A percentile compares a stretch with the other conserved stretches of the same genome.
These are phyloP conservation scores for Omphalotus olearius DNA, from an alignment of 1,284 basidiomycete species.

Conservation along the genomic window DNA sequence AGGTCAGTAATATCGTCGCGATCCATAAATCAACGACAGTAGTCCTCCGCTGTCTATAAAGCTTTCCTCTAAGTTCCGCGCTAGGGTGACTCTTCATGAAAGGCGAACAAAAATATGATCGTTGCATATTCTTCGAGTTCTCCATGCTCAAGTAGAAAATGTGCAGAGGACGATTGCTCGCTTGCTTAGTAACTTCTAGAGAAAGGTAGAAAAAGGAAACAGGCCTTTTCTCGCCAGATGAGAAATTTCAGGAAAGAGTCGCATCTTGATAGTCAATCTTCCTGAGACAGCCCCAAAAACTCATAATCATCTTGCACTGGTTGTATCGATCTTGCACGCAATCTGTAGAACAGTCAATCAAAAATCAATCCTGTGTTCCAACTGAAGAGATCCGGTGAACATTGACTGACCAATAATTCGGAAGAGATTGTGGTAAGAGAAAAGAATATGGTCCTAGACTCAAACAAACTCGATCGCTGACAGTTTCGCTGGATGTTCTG, in stretches of 20 bases:
- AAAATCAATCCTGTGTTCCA: too few relatives aligned
- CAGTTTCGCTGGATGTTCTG: background rate
- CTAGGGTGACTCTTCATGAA: constrained; percentile 19
- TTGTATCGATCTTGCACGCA: too few relatives aligned
- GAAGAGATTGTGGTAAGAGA: constrained; percentile 16
- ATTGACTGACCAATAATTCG: constrained; percentile 19
- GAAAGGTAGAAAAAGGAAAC: too few relatives aligned
- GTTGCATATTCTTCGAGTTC: constrained; percentile 19
- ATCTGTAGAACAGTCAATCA: too few relatives aligned
- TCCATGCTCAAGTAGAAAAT: constrained; percentile 14
- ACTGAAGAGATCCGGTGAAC: constrained; percentile 12
- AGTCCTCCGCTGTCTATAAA: background rate
- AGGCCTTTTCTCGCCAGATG: constrained; percentile 16
- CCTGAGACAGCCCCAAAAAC: constrained; percentile 4
- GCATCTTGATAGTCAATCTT: constrained; percentile 22
- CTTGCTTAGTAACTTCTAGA: constrained; percentile 13
- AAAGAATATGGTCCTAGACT: background rate
- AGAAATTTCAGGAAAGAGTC: too few relatives aligned
- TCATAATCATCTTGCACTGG: too few relatives aligned
- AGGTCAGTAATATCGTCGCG: too few relatives aligned
- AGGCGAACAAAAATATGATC: constrained; percentile 14
- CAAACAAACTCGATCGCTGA: background rate
- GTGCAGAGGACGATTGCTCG: constrained; percentile 15
- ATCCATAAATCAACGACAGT: too few relatives aligned
- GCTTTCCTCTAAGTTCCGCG: background rate